Percentiles rank a stretch among this genome's conserved stretches.
phyloP scores from a whole-genome alignment of 179 eudicot genomes.

The Vitellaria paradoxa region DNA sequence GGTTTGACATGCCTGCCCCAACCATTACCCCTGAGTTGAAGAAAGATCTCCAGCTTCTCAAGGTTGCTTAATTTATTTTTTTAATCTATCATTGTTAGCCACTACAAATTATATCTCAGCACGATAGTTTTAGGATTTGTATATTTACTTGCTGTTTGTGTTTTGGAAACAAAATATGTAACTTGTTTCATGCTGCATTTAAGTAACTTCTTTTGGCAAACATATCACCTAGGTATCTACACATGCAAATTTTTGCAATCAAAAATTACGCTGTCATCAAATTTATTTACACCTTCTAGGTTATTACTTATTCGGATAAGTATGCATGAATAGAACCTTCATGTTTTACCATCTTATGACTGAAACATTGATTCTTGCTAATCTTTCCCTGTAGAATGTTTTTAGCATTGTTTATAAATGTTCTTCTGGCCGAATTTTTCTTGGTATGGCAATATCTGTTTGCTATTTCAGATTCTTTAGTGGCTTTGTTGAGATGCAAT shows the following conservation, averaged over 20 bases:
- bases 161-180: background rate
- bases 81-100: background rate
- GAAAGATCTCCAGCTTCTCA: slow-evolving; percentile 75
- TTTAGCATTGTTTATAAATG: background rate
- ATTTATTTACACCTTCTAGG: background rate
- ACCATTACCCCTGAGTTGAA: slow-evolving; percentile 77
- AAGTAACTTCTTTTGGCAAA: background rate
- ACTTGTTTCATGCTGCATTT: background rate
- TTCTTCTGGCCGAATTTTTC: background rate
- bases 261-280: background rate
- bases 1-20: slow-evolving; percentile 97
- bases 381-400: background rate
- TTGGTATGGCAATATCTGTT: background rate
- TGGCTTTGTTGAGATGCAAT: background rate
- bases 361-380: background rate
- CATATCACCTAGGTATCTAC: background rate
- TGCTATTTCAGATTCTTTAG: background rate
- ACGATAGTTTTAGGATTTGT: background rate
- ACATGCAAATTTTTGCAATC: slow-evolving; percentile 1
- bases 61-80: slow-evolving; percentile 42
- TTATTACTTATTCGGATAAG: background rate
- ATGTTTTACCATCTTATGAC: background rate
- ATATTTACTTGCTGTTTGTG: background rate
- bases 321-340: background rate
- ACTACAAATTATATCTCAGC: background rate